phyloP scores from a whole-genome alignment of 2,329 filamentous ascomycete species.

The Fusarium floridanum region DNA sequence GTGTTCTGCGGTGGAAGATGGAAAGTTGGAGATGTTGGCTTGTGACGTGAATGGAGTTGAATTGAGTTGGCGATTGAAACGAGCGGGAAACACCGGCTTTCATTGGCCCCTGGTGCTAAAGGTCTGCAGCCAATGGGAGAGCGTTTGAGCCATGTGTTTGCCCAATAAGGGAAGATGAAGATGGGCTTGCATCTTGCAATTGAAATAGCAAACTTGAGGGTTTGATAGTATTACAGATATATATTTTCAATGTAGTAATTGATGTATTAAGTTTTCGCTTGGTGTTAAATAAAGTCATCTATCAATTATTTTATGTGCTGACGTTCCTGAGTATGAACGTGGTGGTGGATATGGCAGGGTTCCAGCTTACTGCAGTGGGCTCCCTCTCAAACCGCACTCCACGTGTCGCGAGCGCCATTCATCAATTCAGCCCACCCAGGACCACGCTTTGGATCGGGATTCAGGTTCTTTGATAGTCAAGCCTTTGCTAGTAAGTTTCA shows the following conservation, averaged over 20 bases:
- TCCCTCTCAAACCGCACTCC: neutral
- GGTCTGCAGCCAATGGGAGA: slow-evolving; percentile 28
- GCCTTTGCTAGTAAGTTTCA: neutral
- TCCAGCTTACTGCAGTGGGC: neutral
- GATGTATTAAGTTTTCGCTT: neutral
- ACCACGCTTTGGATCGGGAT: slow-evolving; percentile 1
- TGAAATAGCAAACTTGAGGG: neutral
- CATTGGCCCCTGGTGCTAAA: slow-evolving; percentile 36
- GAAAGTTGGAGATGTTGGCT: slow-evolving; percentile 23
- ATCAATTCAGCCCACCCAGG: neutral
- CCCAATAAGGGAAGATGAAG: slow-evolving; percentile 29
- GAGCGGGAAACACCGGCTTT: slow-evolving; percentile 44
- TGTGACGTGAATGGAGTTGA: slow-evolving; percentile 37
- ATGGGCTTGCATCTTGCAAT: neutral
- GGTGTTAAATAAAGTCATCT: neutral
- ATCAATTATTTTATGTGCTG: neutral
- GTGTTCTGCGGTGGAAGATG: slow-evolving; percentile 21
- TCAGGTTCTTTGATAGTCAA: neutral
- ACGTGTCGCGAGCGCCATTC: neutral
- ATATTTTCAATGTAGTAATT: neutral
- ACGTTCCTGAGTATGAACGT: neutral
- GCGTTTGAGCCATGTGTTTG: neutral
- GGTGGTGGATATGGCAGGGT: neutral
- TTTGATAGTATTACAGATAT: neutral
- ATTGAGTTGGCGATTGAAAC: slow-evolving; percentile 16